These are phyloP conservation scores for Alternaria metachromatica DNA, from an alignment of 2,329 filamentous ascomycete species.

Conservation along the genomic window DNA sequence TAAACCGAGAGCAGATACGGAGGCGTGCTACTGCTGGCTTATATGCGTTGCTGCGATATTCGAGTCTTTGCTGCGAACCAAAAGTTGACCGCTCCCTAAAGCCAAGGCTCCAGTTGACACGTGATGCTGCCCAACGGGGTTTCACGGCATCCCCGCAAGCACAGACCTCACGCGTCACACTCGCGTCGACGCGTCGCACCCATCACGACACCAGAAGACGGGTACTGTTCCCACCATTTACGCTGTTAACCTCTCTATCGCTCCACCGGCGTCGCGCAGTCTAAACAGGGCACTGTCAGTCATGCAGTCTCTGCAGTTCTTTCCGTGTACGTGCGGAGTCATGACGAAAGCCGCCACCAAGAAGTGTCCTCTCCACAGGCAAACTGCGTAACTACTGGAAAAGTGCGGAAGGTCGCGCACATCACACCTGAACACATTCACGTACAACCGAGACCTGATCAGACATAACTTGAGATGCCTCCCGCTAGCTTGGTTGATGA, in stretches of 20 bases:
- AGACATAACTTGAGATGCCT: background rate
- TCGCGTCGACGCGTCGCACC: background rate
- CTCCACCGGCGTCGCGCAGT: background rate
- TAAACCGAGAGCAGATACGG: background rate
- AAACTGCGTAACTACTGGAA: background rate
- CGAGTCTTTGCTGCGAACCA: background rate
- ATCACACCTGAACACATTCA: background rate
- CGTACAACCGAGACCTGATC: background rate
- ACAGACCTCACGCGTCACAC: background rate
- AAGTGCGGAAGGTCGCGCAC: background rate
- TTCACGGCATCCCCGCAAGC: background rate
- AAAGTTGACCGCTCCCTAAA: background rate
- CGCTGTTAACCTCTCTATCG: background rate
- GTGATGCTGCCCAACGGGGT: background rate
- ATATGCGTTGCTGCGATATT: background rate
- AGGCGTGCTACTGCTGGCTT: background rate
- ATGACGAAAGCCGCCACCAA: background rate
- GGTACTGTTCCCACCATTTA: background rate
- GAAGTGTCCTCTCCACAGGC: background rate
- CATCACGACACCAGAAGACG: background rate
- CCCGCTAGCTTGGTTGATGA: background rate
- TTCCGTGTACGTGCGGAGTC: background rate
- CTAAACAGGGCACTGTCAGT: background rate
- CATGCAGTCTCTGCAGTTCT: background rate
- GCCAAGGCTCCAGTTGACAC: background rate